phyloP scores from a whole-genome alignment of 2,329 filamentous ascomycete genomes.

The Hypoxylon sp. region DNA sequence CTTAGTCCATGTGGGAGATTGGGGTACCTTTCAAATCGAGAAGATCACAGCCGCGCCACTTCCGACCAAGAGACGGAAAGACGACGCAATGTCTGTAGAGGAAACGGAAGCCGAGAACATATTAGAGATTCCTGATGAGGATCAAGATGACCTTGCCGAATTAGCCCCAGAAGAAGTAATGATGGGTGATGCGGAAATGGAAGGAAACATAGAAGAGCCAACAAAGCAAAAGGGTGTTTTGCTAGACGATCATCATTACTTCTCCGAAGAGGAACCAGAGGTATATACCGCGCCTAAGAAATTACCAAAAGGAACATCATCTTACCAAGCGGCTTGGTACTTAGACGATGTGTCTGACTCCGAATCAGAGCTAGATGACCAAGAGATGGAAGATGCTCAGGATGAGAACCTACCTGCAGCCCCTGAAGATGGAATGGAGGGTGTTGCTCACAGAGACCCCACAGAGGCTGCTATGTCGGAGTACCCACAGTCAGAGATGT shows the following conservation, averaged over 20 bases:
- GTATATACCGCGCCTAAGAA: conserved; percentile 76
- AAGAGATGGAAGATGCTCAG: conserved; percentile 62
- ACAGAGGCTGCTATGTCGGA: conserved; percentile 88
- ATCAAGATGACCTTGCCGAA: conserved; percentile 85
- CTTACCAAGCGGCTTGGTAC: conserved; percentile 96
- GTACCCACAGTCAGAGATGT: conserved; percentile 94
- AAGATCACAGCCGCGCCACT: conserved; percentile 86
- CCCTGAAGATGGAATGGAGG: conserved; percentile 88
- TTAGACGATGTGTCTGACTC: conserved; percentile 84
- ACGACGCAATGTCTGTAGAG: conserved; percentile 78
- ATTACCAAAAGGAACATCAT: conserved; percentile 90
- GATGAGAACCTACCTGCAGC: conserved; percentile 67
- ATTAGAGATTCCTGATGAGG: conserved; percentile 80
- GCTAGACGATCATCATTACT: conserved; percentile 97
- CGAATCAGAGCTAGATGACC: conserved; percentile 79
- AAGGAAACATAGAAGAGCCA: conserved; percentile 64
- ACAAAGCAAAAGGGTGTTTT: conserved; percentile 86
- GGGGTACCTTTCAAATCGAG: conserved; percentile 93
- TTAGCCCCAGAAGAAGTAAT: conserved; percentile 88
- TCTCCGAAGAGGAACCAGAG: conserved; percentile 85
- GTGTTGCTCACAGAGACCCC: conserved; percentile 74
- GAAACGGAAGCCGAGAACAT: conserved; percentile 68
- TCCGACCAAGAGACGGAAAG: conserved; percentile 71
- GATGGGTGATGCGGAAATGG: conserved; percentile 70
- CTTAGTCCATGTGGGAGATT: conserved; percentile 91